Evolutionary conservation across 768 basidiomycete species (phyloP).

Genomic region (Gautieria morchelliformis): DNA sequence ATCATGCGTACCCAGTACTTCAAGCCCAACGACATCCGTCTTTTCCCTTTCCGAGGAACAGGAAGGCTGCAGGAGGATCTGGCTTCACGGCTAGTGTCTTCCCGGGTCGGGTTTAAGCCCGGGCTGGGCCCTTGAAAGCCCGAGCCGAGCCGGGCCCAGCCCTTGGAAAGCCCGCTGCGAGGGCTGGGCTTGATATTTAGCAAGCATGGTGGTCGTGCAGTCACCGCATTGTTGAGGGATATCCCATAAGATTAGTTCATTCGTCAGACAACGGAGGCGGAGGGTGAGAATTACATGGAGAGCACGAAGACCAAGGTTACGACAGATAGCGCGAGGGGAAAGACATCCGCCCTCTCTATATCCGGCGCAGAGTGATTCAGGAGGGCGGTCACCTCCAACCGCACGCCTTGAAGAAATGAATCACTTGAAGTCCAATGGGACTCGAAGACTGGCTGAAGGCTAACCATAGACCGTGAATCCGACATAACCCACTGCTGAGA

Average conservation of each 20-base stretch:
- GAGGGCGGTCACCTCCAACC: conserved; percentile 26
- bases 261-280: background rate
- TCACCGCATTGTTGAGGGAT: conserved; percentile 32
- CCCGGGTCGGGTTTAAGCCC: too few relatives aligned
- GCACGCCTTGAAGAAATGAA: conserved; percentile 17
- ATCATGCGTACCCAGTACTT: too few relatives aligned
- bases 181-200: too few relatives aligned
- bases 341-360: conserved; percentile 48
- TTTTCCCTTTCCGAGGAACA: too few relatives aligned
- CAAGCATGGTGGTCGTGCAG: conserved; percentile 36
- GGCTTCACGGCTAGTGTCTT: too few relatives aligned
- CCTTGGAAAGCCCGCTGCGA: too few relatives aligned
- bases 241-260: conserved; percentile 22
- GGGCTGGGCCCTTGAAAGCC: too few relatives aligned
- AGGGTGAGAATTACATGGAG: conserved; percentile 19
- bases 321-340: conserved; percentile 52
- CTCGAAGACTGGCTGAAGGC: background rate
- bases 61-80: too few relatives aligned
- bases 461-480: conserved; percentile 4
- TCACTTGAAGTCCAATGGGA: background rate
- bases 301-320: conserved; percentile 36
- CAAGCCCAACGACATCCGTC: too few relatives aligned
- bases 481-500: background rate
- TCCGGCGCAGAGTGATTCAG: conserved; percentile 1
- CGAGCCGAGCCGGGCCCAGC: too few relatives aligned